Percentiles rank a stretch among this genome's conserved stretches.
These are phyloP conservation scores for Pyrenophora graminea DNA, from an alignment of 2,329 filamentous ascomycete genomes.

Conservation along the genomic window DNA sequence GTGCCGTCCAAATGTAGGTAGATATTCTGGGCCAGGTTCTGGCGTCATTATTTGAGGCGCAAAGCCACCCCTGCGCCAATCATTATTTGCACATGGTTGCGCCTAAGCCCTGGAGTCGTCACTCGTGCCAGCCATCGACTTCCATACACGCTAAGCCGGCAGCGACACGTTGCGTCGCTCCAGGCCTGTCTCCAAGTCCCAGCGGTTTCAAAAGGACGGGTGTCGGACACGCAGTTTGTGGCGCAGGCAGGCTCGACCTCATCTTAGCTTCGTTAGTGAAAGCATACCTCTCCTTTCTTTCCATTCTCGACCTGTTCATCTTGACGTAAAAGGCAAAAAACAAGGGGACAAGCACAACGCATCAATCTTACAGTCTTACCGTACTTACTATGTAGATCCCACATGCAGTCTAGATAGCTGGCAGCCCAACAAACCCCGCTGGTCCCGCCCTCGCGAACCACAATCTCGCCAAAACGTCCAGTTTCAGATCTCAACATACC, in stretches of 20 bases:
- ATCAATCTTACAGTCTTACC: not conserved
- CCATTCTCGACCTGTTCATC: not conserved
- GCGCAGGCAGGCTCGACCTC: not conserved
- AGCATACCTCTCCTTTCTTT: not conserved
- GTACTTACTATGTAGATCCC: too few relatives aligned
- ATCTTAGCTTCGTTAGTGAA: too few relatives aligned
- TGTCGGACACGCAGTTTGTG: not conserved
- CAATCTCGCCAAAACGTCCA: slow-evolving; percentile 6
- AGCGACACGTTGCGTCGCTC: not conserved
- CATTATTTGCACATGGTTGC: slow-evolving; percentile 11
- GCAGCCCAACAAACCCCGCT: too few relatives aligned
- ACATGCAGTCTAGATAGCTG: too few relatives aligned
- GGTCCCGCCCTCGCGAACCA: slow-evolving; percentile 4
- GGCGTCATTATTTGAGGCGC: slow-evolving; percentile 25
- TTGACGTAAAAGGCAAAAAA: not conserved
- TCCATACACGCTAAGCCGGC: not conserved
- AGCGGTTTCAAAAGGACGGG: not conserved
- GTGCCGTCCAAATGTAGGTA: slow-evolving; percentile 18
- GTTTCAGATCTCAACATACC: slow-evolving; percentile 23
- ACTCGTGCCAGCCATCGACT: not conserved
- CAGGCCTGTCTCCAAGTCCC: not conserved
- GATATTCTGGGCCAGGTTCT: slow-evolving; percentile 3
- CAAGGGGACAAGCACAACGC: too few relatives aligned
- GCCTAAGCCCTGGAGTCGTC: not conserved
- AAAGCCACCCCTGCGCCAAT: slow-evolving; percentile 31